These are phyloP conservation scores for Scenedesmus sp. DNA, from an alignment of 163 green algal species.

Conservation along the genomic window DNA sequence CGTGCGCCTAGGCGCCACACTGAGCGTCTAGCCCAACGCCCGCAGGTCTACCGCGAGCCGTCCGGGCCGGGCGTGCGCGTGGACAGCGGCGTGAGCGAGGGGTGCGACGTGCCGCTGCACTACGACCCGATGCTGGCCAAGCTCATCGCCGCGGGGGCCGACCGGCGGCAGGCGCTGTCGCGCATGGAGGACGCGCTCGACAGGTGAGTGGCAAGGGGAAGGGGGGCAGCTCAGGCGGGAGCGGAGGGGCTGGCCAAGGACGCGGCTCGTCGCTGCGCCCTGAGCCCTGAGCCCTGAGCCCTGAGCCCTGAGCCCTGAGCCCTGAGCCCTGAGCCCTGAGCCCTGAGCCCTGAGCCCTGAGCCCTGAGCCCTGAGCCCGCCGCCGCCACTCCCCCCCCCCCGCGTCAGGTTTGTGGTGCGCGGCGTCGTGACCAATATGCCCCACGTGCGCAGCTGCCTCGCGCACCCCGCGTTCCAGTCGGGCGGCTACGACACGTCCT, in stretches of 20 bases:
- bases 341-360: no score
- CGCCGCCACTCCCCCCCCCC: no score
- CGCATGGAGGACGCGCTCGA: conserved; percentile 26
- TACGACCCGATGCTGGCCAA: conserved; percentile 79
- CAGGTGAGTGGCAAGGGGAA: no score
- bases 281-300: no score
- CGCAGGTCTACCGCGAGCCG: conserved; percentile 21
- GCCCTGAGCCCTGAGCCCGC: no score
- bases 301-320: no score
- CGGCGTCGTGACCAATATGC: conserved; percentile 33
- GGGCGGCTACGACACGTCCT: conserved; percentile 19
- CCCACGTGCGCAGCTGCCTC: conserved; percentile 26
- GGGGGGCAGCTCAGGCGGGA: no score
- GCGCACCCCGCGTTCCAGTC: conserved; percentile 19
- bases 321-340: no score
- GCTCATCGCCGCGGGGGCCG: conserved; percentile 38
- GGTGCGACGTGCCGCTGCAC: conserved; percentile 72
- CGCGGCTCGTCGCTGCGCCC: no score
- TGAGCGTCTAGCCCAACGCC: no score
- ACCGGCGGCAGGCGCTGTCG: neutral
- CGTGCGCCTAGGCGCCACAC: no score
- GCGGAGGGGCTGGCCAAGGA: no score
- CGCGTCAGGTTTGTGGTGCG: conserved; percentile 46
- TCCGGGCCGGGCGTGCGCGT: conserved; percentile 57
- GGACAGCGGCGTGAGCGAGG: conserved; percentile 76